Evolutionary conservation across 768 basidiomycete species (phyloP).

Genomic region (Lentinula detonsa): DNA sequence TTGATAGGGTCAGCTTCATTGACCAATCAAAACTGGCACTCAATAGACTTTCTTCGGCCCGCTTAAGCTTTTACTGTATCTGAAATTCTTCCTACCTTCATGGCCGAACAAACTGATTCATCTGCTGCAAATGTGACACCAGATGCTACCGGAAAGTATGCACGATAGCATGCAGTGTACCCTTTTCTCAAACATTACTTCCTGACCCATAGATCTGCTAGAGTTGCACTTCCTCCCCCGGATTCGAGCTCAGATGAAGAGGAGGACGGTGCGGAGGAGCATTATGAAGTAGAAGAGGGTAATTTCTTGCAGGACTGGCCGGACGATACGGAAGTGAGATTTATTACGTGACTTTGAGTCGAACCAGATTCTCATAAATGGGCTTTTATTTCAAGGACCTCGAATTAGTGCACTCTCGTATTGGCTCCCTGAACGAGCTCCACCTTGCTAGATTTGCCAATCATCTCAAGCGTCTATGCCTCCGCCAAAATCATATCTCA

Average conservation of each 20-base stretch:
- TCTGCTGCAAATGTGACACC: not conserved
- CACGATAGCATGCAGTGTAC: not conserved
- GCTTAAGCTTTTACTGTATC: not conserved
- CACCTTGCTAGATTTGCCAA: constrained; percentile 66
- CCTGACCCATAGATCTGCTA: constrained; percentile 19
- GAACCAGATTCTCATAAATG: constrained; percentile 1
- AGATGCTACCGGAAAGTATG: not conserved
- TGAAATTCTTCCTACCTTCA: not conserved
- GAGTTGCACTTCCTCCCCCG: constrained; percentile 46
- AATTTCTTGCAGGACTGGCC: constrained; percentile 76
- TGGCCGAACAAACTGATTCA: not conserved
- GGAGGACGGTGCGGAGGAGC: constrained; percentile 27
- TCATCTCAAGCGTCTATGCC: constrained; percentile 67
- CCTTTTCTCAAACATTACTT: not conserved
- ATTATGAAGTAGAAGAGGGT: constrained; percentile 48
- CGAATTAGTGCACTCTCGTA: constrained; percentile 76
- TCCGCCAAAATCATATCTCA: constrained; percentile 82
- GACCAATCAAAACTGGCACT: not conserved
- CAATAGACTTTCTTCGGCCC: not conserved
- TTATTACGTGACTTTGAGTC: not conserved
- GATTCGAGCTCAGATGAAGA: constrained; percentile 36
- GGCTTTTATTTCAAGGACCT: constrained; percentile 55
- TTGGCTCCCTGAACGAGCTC: constrained; percentile 63
- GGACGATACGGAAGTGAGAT: constrained; percentile 73
- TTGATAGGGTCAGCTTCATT: not conserved